These are phyloP conservation scores for Setaria viridis DNA, from an alignment of 202 grass and related monocot genomes.

Conservation along the genomic window DNA sequence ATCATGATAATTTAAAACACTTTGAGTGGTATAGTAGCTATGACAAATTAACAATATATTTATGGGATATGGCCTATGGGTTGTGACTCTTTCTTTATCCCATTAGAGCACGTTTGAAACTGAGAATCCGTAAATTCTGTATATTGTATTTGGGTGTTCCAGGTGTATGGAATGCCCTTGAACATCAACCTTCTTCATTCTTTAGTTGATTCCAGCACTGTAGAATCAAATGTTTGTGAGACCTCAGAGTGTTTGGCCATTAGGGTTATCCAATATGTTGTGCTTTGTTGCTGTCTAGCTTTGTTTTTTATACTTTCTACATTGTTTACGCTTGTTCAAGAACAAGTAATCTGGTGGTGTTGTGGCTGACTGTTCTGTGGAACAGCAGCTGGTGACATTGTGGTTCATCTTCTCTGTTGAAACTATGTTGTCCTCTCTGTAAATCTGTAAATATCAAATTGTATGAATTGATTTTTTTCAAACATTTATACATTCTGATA, in stretches of 20 bases:
- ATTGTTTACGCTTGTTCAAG: neutral
- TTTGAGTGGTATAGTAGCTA: neutral
- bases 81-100: slow-evolving; percentile 7
- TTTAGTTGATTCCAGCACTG: neutral
- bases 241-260: neutral
- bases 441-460: slow-evolving; percentile 3
- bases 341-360: neutral
- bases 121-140: slow-evolving; percentile 8
- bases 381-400: neutral
- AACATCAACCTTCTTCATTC: neutral
- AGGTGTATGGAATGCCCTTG: neutral
- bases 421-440: neutral
- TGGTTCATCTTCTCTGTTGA: neutral
- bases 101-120: slow-evolving; percentile 17
- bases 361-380: neutral
- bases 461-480: slow-evolving; percentile 35
- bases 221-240: slow-evolving; percentile 21
- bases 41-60: neutral
- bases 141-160: neutral
- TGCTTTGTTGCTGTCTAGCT: neutral
- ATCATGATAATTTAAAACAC: neutral
- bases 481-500: slow-evolving; percentile 19
- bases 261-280: neutral
- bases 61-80: neutral
- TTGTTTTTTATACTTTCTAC: neutral